These are phyloP conservation scores for Aspergillus sp. DNA, from an alignment of 2,329 filamentous ascomycete genomes.

Conservation along the genomic window DNA sequence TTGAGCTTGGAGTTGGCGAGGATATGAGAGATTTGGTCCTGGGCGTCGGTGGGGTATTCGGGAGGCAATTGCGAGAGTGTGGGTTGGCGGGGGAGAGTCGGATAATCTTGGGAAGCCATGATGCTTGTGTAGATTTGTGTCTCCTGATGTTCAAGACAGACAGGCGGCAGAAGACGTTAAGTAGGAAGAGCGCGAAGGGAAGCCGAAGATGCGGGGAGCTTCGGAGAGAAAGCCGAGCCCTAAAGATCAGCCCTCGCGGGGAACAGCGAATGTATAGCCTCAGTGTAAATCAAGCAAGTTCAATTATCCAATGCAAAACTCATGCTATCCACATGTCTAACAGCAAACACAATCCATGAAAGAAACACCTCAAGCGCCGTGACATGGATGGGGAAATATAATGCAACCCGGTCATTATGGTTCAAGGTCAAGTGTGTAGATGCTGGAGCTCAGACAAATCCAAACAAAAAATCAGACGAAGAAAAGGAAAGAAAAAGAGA, in stretches of 20 bases:
- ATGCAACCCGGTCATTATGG: slow-evolving; percentile 23
- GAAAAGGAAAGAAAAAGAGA: slow-evolving; percentile 15
- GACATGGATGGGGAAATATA: slow-evolving; percentile 20
- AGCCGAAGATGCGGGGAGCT: slow-evolving; percentile 12
- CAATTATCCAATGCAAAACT: slow-evolving; percentile 1
- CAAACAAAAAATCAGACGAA: slow-evolving; percentile 1
- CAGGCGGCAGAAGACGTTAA: neutral
- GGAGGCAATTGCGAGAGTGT: slow-evolving; percentile 29
- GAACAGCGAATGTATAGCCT: neutral
- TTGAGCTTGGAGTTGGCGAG: slow-evolving; percentile 27
- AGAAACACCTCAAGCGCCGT: slow-evolving; percentile 25
- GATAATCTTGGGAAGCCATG: slow-evolving; percentile 25
- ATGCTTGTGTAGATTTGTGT: neutral
- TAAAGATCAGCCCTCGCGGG: too few species aligned
- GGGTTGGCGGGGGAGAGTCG: slow-evolving; percentile 23
- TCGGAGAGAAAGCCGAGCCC: slow-evolving; percentile 23
- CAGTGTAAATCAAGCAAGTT: neutral
- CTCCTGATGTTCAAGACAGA: too few species aligned
- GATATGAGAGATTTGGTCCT: slow-evolving; percentile 30
- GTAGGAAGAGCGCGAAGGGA: neutral
- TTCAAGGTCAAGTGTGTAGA: slow-evolving; percentile 4
- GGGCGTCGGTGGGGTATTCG: slow-evolving; percentile 29
- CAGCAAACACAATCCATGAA: slow-evolving; percentile 2
- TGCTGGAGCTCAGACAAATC: slow-evolving; percentile 3
- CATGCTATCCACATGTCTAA: slow-evolving; percentile 4